A percentile compares a stretch with the other conserved stretches of the same genome.
These are phyloP conservation scores for Luffa acutangula DNA, from an alignment of 306 rosid species.

Conservation along the genomic window DNA sequence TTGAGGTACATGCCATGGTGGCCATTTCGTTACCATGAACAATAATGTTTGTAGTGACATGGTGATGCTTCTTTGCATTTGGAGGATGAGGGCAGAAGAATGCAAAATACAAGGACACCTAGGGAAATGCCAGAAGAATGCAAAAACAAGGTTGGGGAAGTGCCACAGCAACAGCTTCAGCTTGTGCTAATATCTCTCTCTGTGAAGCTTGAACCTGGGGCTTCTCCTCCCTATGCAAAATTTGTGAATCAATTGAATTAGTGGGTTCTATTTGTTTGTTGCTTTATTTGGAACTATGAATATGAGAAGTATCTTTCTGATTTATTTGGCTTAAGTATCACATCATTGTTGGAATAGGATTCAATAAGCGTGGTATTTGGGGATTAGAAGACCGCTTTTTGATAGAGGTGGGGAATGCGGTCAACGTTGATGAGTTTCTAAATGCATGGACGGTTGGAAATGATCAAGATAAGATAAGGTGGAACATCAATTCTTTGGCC, in stretches of 20 bases:
- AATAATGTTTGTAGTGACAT: not conserved
- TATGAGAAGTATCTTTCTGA: not conserved
- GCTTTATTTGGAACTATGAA: not conserved
- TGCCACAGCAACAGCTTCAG: not conserved
- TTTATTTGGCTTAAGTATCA: not conserved
- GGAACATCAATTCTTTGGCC: not conserved
- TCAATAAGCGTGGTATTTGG: too few species aligned
- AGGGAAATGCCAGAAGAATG: not conserved
- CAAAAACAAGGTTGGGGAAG: not conserved
- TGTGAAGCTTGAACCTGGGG: slow-evolving; percentile 3
- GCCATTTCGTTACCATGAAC: not conserved
- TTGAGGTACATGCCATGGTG: not conserved
- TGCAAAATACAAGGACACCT: not conserved
- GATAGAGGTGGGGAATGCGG: too few species aligned
- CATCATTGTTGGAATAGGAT: not conserved
- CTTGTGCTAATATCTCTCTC: not conserved
- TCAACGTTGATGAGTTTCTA: too few species aligned
- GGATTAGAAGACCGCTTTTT: too few species aligned
- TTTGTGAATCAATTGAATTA: not conserved
- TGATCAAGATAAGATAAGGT: too few species aligned
- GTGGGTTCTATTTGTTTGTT: not conserved
- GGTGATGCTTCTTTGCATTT: not conserved
- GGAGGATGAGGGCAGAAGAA: not conserved
- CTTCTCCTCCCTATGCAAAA: not conserved
- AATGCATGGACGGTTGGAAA: too few species aligned